Evolutionary conservation across 306 rosid species (phyloP).

Genomic region (Prosopis cineraria): DNA sequence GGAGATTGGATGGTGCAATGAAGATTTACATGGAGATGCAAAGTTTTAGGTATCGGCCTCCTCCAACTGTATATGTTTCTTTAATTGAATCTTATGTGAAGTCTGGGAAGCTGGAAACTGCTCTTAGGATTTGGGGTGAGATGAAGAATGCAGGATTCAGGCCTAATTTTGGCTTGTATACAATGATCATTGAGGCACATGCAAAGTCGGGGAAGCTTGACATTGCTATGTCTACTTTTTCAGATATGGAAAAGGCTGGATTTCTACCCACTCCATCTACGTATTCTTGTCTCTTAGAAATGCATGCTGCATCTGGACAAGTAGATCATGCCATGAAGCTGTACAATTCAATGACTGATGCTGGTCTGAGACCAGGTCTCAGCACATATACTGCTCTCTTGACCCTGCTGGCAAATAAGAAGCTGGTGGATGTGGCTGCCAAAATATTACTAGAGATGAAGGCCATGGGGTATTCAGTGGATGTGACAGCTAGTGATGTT

Average conservation of each 20-base stretch:
- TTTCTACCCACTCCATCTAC: slow-evolving; percentile 95
- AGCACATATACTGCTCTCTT: slow-evolving; percentile 82
- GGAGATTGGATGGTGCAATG: slow-evolving; percentile 83
- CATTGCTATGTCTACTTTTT: slow-evolving; percentile 78
- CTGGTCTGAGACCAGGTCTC: slow-evolving; percentile 83
- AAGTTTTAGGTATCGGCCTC: slow-evolving; percentile 71
- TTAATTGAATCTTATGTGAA: slow-evolving; percentile 85
- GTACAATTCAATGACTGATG: slow-evolving; percentile 89
- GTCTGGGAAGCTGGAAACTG: slow-evolving; percentile 91
- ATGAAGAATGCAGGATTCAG: slow-evolving; percentile 86
- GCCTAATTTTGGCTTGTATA: slow-evolving; percentile 94
- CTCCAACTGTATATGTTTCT: slow-evolving; percentile 71
- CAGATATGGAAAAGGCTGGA: slow-evolving; percentile 97
- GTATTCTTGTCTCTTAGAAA: slow-evolving; percentile 85
- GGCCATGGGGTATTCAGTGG: slow-evolving; percentile 88
- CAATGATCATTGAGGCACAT: slow-evolving; percentile 83
- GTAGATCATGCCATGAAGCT: slow-evolving; percentile 90
- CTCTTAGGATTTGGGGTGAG: slow-evolving; percentile 90
- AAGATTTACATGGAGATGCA: slow-evolving; percentile 90
- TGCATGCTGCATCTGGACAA: slow-evolving; percentile 91
- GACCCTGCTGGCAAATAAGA: slow-evolving; percentile 83
- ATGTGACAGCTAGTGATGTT: slow-evolving; percentile 90
- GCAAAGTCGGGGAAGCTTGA: slow-evolving; percentile 96
- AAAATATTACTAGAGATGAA: slow-evolving; percentile 94
- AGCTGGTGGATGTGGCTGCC: slow-evolving; percentile 75